A percentile compares a stretch with the other conserved stretches of the same genome.
Conservation (phyloP, 2,329 filamentous ascomycete species). For the Curvularia spicifera region DNA sequence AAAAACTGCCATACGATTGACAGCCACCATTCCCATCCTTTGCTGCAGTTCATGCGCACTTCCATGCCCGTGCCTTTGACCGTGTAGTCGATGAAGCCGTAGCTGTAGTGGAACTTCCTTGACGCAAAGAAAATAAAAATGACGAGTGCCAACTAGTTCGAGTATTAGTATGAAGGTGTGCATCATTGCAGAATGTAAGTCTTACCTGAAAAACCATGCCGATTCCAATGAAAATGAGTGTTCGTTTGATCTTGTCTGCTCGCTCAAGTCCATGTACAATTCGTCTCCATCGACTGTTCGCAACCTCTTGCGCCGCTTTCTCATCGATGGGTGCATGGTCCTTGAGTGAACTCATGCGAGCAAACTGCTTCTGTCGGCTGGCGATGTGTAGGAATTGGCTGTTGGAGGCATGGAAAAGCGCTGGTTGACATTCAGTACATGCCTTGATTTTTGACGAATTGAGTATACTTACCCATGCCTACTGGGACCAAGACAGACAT, state of each 20-base stretch:
- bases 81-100: conserved; percentile 40
- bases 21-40: conserved; percentile 49
- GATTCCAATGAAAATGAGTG: conserved; percentile 36
- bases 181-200: background rate
- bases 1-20: conserved; percentile 48
- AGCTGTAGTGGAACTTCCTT: conserved; percentile 43
- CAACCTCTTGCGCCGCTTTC: conserved; percentile 30
- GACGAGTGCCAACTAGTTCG: background rate
- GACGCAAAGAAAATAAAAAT: conserved; percentile 41
- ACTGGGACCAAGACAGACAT: conserved; percentile 44
- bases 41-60: conserved; percentile 34
- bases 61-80: conserved; percentile 34
- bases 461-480: conserved; percentile 23
- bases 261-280: conserved; percentile 33
- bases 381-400: conserved; percentile 45
- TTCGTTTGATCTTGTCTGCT: conserved; percentile 37
- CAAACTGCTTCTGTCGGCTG: conserved; percentile 42
- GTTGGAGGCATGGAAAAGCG: conserved; percentile 45
- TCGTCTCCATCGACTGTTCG: conserved; percentile 34
- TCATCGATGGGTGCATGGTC: conserved; percentile 33
- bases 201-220: conserved; percentile 40
- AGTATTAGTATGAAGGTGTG: background rate
- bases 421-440: conserved; percentile 6
- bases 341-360: conserved; percentile 33
- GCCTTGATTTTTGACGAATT: background rate